phyloP scores from a whole-genome alignment of 371 early-diverging fungal genomes.

The Saksenaea vasiformis region DNA sequence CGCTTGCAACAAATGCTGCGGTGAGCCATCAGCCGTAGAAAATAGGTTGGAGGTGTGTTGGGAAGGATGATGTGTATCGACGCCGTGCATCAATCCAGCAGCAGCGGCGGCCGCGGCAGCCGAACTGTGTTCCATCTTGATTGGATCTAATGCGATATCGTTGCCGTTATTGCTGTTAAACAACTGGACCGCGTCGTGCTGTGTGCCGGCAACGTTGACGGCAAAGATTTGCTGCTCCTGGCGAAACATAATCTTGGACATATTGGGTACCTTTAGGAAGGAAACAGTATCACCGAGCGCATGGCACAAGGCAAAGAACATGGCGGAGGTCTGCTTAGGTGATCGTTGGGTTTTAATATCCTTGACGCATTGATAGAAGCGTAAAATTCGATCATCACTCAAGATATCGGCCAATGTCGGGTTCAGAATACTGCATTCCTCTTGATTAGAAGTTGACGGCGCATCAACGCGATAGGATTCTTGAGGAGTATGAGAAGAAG shows the following conservation, averaged over 20 bases:
- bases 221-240: constrained; percentile 51
- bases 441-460: constrained; percentile 15
- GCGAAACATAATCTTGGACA: constrained; percentile 51
- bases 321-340: constrained; percentile 45
- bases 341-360: constrained; percentile 50
- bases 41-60: constrained; percentile 7
- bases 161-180: constrained; percentile 6
- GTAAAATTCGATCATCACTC: constrained; percentile 45
- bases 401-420: constrained; percentile 50
- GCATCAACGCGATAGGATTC: constrained; percentile 12
- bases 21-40: constrained; percentile 28
- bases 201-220: constrained; percentile 46
- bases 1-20: constrained; percentile 46
- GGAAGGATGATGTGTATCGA: constrained; percentile 4
- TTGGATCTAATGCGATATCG: constrained; percentile 11
- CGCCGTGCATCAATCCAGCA: not conserved
- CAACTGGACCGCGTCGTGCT: constrained; percentile 35
- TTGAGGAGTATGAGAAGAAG: constrained; percentile 12
- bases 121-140: constrained; percentile 16
- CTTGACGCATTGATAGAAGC: constrained; percentile 54
- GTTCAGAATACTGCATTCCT: constrained; percentile 42
- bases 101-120: constrained; percentile 14
- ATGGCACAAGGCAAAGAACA: constrained; percentile 55
- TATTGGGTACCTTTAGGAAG: constrained; percentile 48
- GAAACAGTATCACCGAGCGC: constrained; percentile 46